Percentiles rank a stretch among this genome's conserved stretches.
Conservation (phyloP, 139 green algal species). For the Chlorella sp. region DNA sequence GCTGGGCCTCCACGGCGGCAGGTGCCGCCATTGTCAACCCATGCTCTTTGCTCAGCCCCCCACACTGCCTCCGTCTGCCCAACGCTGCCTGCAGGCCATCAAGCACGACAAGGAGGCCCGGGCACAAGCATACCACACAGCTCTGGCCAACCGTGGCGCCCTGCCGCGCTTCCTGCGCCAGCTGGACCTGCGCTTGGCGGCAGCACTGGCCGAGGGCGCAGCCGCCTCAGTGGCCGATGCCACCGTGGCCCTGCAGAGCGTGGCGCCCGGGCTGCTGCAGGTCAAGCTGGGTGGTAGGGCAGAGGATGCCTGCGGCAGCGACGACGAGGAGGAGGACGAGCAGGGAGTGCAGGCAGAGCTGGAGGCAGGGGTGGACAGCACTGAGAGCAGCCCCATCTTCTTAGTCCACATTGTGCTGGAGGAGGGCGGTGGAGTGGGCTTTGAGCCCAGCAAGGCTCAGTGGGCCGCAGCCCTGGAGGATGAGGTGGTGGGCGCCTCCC, state of each 20-base stretch:
- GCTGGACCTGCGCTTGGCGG: slow-evolving; percentile 8
- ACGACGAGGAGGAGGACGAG: background rate
- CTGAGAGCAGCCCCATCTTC: background rate
- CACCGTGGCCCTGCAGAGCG: background rate
- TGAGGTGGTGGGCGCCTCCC: slow-evolving; percentile 5
- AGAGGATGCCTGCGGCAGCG: background rate
- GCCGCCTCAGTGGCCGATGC: background rate
- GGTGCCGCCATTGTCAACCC: too few relatives aligned
- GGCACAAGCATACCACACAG: background rate
- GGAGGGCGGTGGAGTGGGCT: slow-evolving; percentile 1
- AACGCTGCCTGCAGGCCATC: background rate
- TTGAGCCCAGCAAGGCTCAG: background rate
- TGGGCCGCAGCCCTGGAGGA: slow-evolving; percentile 21
- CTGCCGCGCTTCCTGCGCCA: slow-evolving; percentile 29
- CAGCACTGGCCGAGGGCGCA: background rate
- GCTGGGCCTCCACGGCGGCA: too few relatives aligned
- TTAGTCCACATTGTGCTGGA: slow-evolving; percentile 9
- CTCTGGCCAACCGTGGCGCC: background rate
- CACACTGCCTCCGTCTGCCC: too few relatives aligned
- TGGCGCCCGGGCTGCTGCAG: background rate
- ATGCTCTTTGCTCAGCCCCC: too few relatives aligned
- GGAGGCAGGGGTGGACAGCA: background rate
- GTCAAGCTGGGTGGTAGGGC: background rate
- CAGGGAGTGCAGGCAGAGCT: background rate
- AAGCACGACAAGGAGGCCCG: slow-evolving; percentile 4